Evolutionary conservation across 1,139 yeast genomes (phyloP), one percentile per base, ranked within the genome.

Genomic region (Sugiyamaella paludigena): DNA sequence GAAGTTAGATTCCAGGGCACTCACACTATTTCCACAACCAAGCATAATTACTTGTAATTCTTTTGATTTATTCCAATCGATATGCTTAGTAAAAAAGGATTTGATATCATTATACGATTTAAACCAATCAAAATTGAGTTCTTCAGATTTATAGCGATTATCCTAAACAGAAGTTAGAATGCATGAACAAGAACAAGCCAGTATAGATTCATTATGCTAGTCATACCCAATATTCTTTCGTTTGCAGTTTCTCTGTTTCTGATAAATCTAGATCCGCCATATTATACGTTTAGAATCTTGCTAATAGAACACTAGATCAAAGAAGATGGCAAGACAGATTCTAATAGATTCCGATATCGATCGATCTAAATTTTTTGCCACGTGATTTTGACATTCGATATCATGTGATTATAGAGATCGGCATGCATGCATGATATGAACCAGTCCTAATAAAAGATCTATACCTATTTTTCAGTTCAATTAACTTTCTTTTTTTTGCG

Each of bases 1-100:
- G 2, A 8, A 8, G 11, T 7, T 3, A 19, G 24, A 19, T 19
- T 19, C 24, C 24, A 19, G 5, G 24, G 7, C 27, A 37, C 47
- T 30, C 28, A 43, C 47, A 27, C 44, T 38, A 29, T 43, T 43
- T 12, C 47, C 47, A 37, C 47, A 43, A 24, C 47, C 47, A n/a
- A 43, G 36, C 43, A 43, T 37, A 12, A 43, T 13, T 7, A 43
- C 47, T 37, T 37, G 36, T 10, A 43, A 19, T 8, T n/a, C 24
- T 11, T 15, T 13, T 2, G 42, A 35, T 15, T 37, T 16, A 9
- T 13, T 12, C 47, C 47, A 43, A 27, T 43, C 42, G 11, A 43
- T 16, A 28, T 36, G 34, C n/a, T 24, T 30, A 4, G 4, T 29
- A 36, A 43, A 37, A 19, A 43, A 43, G 6, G 36, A 36, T 24